Percentiles rank a stretch among this genome's conserved stretches.
Evolutionary conservation across 2,329 filamentous ascomycete species (phyloP).

Genomic region (Fusarium odoratissimum): DNA sequence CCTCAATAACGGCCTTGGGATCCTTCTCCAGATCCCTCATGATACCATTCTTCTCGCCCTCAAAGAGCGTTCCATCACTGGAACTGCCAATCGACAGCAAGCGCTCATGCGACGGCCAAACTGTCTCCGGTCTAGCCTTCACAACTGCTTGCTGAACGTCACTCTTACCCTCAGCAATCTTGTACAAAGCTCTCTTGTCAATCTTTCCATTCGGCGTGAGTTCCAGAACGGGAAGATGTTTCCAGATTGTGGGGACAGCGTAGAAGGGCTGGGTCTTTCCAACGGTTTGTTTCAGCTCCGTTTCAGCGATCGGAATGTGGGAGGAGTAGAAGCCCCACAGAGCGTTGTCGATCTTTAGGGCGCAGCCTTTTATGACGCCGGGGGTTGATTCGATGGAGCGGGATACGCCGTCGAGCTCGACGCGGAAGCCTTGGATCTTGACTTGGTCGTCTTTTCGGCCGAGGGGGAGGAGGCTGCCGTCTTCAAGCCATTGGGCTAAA

Average conservation of each 20-base stretch:
- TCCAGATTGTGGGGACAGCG: constrained; percentile 26
- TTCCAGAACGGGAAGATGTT: constrained; percentile 13
- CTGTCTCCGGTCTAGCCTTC: neutral
- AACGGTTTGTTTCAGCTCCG: constrained; percentile 6
- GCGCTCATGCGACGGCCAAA: constrained; percentile 14
- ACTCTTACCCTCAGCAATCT: neutral
- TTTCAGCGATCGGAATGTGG: constrained; percentile 7
- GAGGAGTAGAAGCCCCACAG: constrained; percentile 30
- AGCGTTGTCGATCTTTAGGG: constrained; percentile 15
- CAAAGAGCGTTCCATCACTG: neutral
- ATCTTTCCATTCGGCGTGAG: constrained; percentile 34
- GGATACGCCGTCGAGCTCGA: constrained; percentile 21
- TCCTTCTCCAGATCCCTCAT: constrained; percentile 22
- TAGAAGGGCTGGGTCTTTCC: constrained; percentile 26
- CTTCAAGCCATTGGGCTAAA: constrained; percentile 23
- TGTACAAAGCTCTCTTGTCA: constrained; percentile 15
- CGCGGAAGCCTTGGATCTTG: constrained; percentile 28
- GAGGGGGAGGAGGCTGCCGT: constrained; percentile 30
- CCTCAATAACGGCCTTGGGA: neutral
- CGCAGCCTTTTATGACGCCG: constrained; percentile 15
- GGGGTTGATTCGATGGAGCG: constrained; percentile 10
- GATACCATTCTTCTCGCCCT: neutral
- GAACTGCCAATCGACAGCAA: constrained; percentile 8
- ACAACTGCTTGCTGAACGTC: neutral
- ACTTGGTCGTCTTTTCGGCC: constrained; percentile 36